Percentiles rank a stretch among this genome's conserved stretches.
Evolutionary conservation across 495 filamentous ascomycete species (phyloP).

Genomic region (Cercophora samala): DNA sequence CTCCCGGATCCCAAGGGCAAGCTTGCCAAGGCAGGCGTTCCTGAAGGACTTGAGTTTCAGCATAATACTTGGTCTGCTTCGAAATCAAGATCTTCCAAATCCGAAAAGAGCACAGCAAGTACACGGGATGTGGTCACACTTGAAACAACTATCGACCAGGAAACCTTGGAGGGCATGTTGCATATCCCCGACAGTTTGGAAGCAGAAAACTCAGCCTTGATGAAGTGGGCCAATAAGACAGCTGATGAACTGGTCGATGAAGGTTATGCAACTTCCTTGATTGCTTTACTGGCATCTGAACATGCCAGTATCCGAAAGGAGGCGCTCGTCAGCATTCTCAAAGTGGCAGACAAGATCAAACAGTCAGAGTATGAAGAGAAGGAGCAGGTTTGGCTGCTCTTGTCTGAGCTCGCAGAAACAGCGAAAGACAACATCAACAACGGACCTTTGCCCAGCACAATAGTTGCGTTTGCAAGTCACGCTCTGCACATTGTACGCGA

Average conservation of each 20-base stretch:
- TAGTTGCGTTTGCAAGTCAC: conserved; percentile 68
- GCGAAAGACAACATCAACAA: conserved; percentile 51
- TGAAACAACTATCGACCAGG: conserved; percentile 14
- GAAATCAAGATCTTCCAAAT: background rate
- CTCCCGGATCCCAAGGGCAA: conserved; percentile 23
- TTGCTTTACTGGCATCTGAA: conserved; percentile 71
- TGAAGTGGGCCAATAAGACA: conserved; percentile 70
- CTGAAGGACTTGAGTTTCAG: conserved; percentile 14
- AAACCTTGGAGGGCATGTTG: conserved; percentile 34
- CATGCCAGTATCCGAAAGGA: conserved; percentile 71
- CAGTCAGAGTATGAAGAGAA: conserved; percentile 71
- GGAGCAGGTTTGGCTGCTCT: conserved; percentile 68
- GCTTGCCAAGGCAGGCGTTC: conserved; percentile 21
- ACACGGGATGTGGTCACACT: background rate
- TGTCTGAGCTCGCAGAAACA: conserved; percentile 75
- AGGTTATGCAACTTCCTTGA: conserved; percentile 60
- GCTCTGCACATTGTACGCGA: conserved; percentile 65
- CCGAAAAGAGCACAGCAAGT: background rate
- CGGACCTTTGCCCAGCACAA: conserved; percentile 65
- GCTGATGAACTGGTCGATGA: conserved; percentile 71
- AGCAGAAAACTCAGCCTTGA: conserved; percentile 57
- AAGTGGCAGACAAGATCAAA: conserved; percentile 63
- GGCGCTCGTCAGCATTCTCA: conserved; percentile 63
- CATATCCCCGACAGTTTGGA: conserved; percentile 33
- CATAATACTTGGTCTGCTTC: conserved; percentile 17